phyloP scores from a whole-genome alignment of 2,329 filamentous ascomycete species.

The Penicillium sp. region DNA sequence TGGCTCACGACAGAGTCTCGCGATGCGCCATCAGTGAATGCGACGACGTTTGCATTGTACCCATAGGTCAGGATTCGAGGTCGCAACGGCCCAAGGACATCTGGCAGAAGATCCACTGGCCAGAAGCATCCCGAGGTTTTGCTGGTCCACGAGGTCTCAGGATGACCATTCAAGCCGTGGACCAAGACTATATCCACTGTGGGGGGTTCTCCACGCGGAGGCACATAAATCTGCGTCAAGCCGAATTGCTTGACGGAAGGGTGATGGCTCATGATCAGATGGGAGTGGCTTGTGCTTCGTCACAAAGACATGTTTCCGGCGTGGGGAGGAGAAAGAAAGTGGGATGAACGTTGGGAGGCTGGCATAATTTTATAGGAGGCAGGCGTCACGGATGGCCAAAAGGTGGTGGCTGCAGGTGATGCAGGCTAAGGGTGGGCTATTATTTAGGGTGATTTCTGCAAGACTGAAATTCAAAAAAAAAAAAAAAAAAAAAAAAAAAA shows the following conservation, averaged over 20 bases:
- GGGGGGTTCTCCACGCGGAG: slow-evolving; percentile 30
- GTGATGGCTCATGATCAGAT: slow-evolving; percentile 17
- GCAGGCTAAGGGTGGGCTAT: too few relatives aligned
- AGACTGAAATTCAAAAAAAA: too few relatives aligned
- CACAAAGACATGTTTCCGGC: slow-evolving; percentile 6
- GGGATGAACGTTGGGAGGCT: neutral
- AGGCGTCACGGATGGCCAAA: neutral
- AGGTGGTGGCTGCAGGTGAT: slow-evolving; percentile 9
- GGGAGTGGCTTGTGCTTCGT: neutral
- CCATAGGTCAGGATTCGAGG: slow-evolving; percentile 67
- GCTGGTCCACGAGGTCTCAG: slow-evolving; percentile 57
- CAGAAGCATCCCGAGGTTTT: slow-evolving; percentile 53
- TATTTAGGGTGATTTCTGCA: too few relatives aligned
- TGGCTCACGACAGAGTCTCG: slow-evolving; percentile 66
- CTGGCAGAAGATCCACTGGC: slow-evolving; percentile 62
- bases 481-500: too few relatives aligned
- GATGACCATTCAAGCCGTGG: slow-evolving; percentile 63
- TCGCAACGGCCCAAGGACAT: slow-evolving; percentile 50
- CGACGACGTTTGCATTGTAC: slow-evolving; percentile 61
- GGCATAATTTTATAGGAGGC: slow-evolving; percentile 7
- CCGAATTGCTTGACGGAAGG: slow-evolving; percentile 34
- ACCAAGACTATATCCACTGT: slow-evolving; percentile 58
- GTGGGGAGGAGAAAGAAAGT: neutral
- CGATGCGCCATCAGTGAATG: slow-evolving; percentile 49
- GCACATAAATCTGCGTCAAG: slow-evolving; percentile 38